These are phyloP conservation scores for Cardamine resedifolia DNA, from an alignment of 345 rosid species.

Conservation along the genomic window DNA sequence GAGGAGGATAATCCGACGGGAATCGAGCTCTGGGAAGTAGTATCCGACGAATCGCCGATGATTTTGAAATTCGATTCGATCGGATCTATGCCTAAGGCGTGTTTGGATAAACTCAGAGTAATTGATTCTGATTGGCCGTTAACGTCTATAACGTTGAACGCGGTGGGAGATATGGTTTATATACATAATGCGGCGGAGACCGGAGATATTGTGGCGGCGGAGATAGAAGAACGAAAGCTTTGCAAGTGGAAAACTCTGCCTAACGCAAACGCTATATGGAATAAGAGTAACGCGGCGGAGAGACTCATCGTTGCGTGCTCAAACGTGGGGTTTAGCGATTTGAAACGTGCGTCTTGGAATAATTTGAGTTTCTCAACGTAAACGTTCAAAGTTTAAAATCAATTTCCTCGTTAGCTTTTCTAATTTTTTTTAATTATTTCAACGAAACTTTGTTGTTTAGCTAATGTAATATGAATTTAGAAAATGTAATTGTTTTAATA, in stretches of 20 bases:
- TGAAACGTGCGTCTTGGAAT: constrained; percentile 45
- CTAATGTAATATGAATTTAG: not conserved
- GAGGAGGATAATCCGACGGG: constrained; percentile 35
- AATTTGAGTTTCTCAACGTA: constrained; percentile 18
- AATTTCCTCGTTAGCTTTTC: not conserved
- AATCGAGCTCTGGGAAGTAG: constrained; percentile 54
- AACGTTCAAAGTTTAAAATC: not conserved
- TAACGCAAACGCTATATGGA: constrained; percentile 34
- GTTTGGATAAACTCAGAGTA: constrained; percentile 46
- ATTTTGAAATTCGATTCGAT: constrained; percentile 38
- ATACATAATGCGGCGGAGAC: constrained; percentile 30
- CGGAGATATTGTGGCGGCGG: constrained; percentile 47
- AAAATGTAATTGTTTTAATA: not conserved
- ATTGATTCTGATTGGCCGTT: constrained; percentile 16
- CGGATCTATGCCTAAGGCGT: constrained; percentile 51
- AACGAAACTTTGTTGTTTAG: not conserved
- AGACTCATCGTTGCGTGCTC: constrained; percentile 48
- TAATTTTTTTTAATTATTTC: not conserved
- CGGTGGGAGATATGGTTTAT: constrained; percentile 43
- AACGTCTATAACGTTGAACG: constrained; percentile 39
- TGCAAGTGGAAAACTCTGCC: constrained; percentile 47
- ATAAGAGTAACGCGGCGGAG: constrained; percentile 7
- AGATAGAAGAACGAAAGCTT: constrained; percentile 37
- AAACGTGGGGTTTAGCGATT: constrained; percentile 48
- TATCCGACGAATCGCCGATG: constrained; percentile 30